Evolutionary conservation across 1,139 yeast genomes (phyloP).

Genomic region (Candida labiduridarum): DNA sequence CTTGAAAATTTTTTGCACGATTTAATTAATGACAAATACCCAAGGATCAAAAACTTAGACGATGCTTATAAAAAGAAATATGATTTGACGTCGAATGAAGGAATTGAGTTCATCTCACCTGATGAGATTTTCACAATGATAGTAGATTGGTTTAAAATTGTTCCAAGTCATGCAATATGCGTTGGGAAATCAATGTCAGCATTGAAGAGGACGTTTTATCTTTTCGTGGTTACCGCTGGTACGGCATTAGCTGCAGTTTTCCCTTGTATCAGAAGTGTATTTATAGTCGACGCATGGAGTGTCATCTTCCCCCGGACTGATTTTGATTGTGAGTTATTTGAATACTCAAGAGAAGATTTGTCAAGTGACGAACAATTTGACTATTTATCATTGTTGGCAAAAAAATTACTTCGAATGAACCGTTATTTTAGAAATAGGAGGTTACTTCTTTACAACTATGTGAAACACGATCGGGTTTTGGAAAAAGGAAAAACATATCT

Average conservation of each 20-base stretch:
- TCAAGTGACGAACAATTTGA: conserved; percentile 21
- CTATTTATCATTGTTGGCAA: conserved; percentile 21
- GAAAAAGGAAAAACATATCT: conserved; percentile 21
- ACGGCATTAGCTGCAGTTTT: conserved; percentile 35
- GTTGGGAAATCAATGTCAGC: conserved; percentile 32
- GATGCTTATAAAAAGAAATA: conserved; percentile 19
- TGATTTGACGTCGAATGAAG: not conserved
- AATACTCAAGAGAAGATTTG: conserved; percentile 20
- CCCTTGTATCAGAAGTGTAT: conserved; percentile 36
- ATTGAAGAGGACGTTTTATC: conserved; percentile 34
- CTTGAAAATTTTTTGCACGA: conserved; percentile 33
- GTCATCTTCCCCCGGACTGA: conserved; percentile 36
- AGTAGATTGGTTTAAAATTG: conserved; percentile 37
- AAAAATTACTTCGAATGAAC: conserved; percentile 26
- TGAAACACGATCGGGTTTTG: conserved; percentile 23
- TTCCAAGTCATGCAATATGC: conserved; percentile 37
- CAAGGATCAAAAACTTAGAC: conserved; percentile 30
- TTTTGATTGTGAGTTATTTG: conserved; percentile 26
- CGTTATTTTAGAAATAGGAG: conserved; percentile 34
- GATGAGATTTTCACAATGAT: conserved; percentile 32
- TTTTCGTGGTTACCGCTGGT: conserved; percentile 40
- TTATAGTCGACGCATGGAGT: conserved; percentile 39
- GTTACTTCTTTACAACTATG: conserved; percentile 25
- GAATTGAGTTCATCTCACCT: conserved; percentile 2
- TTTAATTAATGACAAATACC: conserved; percentile 29